Evolutionary conservation across 768 basidiomycete species (phyloP).

Genomic region (Lenzites betulinus): DNA sequence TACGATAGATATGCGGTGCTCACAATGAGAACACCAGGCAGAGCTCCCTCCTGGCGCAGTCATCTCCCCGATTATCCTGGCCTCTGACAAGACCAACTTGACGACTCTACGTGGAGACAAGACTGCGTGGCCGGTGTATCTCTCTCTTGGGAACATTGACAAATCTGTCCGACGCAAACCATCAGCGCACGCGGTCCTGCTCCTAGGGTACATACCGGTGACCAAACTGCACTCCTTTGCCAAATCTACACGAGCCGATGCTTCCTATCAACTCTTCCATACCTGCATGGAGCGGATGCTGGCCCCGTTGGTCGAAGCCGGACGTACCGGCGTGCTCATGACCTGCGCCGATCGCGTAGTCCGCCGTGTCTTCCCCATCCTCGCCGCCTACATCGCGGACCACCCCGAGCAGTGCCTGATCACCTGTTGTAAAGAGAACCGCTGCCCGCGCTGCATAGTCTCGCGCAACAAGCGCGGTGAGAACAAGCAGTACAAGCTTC

Average conservation of each 20-base stretch:
- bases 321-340: slow-evolving; percentile 36
- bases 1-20: slow-evolving; percentile 2
- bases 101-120: slow-evolving; percentile 43
- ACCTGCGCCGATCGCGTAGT: slow-evolving; percentile 38
- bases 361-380: slow-evolving; percentile 38
- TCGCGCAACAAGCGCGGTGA: slow-evolving; percentile 25
- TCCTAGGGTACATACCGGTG: slow-evolving; percentile 34
- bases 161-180: slow-evolving; percentile 24
- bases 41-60: slow-evolving; percentile 21
- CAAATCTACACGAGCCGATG: slow-evolving; percentile 21
- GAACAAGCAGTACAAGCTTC: neutral
- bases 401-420: slow-evolving; percentile 48
- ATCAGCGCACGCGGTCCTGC: slow-evolving; percentile 16
- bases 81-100: slow-evolving; percentile 48
- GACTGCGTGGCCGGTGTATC: slow-evolving; percentile 34
- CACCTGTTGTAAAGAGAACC: slow-evolving; percentile 24
- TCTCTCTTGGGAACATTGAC: slow-evolving; percentile 34
- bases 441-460: slow-evolving; percentile 33
- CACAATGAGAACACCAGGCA: slow-evolving; percentile 1
- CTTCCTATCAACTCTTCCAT: slow-evolving; percentile 39
- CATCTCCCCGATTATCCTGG: slow-evolving; percentile 43
- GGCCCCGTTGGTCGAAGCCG: slow-evolving; percentile 33
- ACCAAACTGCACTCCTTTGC: slow-evolving; percentile 29
- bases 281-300: slow-evolving; percentile 37
- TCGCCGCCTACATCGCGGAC: slow-evolving; percentile 42